Evolutionary conservation across 2,329 filamentous ascomycete species (phyloP).

Genomic region (Fusarium sp.): DNA sequence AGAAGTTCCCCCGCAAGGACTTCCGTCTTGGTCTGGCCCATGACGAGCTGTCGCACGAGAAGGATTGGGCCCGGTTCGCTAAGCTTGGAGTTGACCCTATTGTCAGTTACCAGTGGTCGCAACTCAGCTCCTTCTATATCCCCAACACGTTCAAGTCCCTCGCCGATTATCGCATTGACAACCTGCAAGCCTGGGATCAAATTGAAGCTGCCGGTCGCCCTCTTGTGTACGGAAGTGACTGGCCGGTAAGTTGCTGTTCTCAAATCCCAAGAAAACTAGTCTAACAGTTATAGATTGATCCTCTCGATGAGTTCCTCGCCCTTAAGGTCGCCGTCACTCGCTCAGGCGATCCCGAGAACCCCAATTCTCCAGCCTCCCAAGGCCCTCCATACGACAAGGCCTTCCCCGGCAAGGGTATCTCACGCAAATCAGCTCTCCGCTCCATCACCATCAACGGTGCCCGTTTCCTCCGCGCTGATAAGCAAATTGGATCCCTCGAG

Average conservation of each 20-base stretch:
- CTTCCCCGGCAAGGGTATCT: constrained; percentile 43
- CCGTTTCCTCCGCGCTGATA: constrained; percentile 46
- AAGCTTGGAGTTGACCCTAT: constrained; percentile 47
- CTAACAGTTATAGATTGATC: constrained; percentile 44
- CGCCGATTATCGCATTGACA: constrained; percentile 37
- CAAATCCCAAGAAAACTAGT: background rate
- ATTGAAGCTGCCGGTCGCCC: constrained; percentile 37
- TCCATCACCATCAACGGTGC: constrained; percentile 47
- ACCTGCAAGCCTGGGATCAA: constrained; percentile 50
- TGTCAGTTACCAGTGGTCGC: constrained; percentile 49
- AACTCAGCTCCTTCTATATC: constrained; percentile 48
- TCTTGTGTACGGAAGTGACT: constrained; percentile 48
- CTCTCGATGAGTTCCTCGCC: constrained; percentile 49
- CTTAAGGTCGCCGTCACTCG: constrained; percentile 49
- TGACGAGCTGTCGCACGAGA: constrained; percentile 43
- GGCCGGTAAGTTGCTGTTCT: constrained; percentile 41
- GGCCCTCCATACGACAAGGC: constrained; percentile 40
- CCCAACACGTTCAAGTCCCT: constrained; percentile 45
- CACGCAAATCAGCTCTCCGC: constrained; percentile 40
- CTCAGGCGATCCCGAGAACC: constrained; percentile 46
- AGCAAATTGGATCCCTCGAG: constrained; percentile 47
- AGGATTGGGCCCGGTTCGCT: constrained; percentile 47
- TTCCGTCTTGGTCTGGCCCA: constrained; percentile 48
- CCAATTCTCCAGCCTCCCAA: constrained; percentile 45
- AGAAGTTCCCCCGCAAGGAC: constrained; percentile 36